These are phyloP conservation scores for Pilobolus umbonatus DNA, from an alignment of 192 early-diverging fungal genomes.

Conservation along the genomic window DNA sequence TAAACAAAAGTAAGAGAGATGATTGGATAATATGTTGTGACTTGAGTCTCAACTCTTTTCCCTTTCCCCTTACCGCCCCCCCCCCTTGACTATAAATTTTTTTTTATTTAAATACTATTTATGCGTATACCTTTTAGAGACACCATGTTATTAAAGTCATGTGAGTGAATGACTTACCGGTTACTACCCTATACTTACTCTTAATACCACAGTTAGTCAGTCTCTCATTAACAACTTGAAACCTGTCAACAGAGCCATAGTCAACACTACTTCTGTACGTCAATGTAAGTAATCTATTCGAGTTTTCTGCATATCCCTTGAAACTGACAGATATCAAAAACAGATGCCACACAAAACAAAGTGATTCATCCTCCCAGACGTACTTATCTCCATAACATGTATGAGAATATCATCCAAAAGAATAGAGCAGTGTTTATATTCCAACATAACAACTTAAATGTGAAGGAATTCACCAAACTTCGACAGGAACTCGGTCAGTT, in stretches of 20 bases:
- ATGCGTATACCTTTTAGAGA: too few relatives aligned
- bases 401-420: slow-evolving; percentile 36
- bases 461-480: slow-evolving; percentile 45
- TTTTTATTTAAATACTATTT: too few relatives aligned
- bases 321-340: not conserved
- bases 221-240: slow-evolving; percentile 7
- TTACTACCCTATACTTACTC: not conserved
- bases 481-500: slow-evolving; percentile 36
- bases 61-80: too few relatives aligned
- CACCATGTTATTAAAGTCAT: slow-evolving; percentile 8
- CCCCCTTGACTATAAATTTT: too few relatives aligned
- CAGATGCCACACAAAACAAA: slow-evolving; percentile 23
- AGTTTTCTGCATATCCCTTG: not conserved
- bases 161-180: not conserved
- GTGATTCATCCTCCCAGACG: slow-evolving; percentile 36
- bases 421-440: slow-evolving; percentile 51
- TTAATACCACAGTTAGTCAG: slow-evolving; percentile 3
- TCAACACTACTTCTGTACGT: slow-evolving; percentile 1
- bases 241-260: not conserved
- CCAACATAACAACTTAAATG: slow-evolving; percentile 59
- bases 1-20: too few relatives aligned
- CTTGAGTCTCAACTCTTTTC: too few relatives aligned
- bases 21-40: too few relatives aligned
- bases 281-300: slow-evolving; percentile 11
- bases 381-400: slow-evolving; percentile 43